Evolutionary conservation across 2,329 filamentous ascomycete species (phyloP), one percentile per base, ranked within the genome.

Genomic region (Fusarium chuoi): DNA sequence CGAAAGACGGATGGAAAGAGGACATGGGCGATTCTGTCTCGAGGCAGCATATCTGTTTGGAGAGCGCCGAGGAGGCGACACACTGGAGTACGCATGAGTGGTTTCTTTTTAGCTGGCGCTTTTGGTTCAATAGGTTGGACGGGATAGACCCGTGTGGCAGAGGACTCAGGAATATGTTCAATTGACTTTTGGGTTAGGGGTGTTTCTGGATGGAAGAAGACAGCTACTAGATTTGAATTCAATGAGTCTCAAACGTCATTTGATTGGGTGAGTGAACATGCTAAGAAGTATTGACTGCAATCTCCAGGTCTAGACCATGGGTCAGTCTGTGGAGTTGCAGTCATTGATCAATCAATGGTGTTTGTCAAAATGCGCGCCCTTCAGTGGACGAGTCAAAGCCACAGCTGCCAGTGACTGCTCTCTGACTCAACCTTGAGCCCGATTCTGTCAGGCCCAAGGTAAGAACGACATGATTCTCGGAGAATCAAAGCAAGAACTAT

Each of bases 1-100:
- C 78, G 96, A 99, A 83, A 88, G 92, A 75, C 90, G 89, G 58
- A 92, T 92, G 83, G 88, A 87, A 62, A 89, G 89, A 71, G 90
- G 89, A 26, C 89, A 88, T 57, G 92, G 91, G 10, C 91, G 93
- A 52, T 98, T 97, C 84, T 98, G 96, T 82, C 91, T 96, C 68
- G 96, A 98, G 83, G 96, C 96, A 7, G 95, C 94, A 12, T 92
- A 94, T 82, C 84, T 98, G 55, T 98, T 98, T 85, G 94, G 94
- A 26, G 93, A 93, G 73, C 79, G 84, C n/a, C 78, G 85, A 61
- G 74, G 71, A 20, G 78, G 73, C 9, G 78, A 78, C 49, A 78
- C 79, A 55, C 62, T 77, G 35, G 79, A 79, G 64, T 80, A 78
- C 65, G 76, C 75, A 59, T 78, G 77, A 64, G 57, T 59, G 44